A percentile compares a stretch with the other conserved stretches of the same genome.
Evolutionary conservation across 2,329 filamentous ascomycete genomes (phyloP).

Genomic region (Aschersonia sp.): DNA sequence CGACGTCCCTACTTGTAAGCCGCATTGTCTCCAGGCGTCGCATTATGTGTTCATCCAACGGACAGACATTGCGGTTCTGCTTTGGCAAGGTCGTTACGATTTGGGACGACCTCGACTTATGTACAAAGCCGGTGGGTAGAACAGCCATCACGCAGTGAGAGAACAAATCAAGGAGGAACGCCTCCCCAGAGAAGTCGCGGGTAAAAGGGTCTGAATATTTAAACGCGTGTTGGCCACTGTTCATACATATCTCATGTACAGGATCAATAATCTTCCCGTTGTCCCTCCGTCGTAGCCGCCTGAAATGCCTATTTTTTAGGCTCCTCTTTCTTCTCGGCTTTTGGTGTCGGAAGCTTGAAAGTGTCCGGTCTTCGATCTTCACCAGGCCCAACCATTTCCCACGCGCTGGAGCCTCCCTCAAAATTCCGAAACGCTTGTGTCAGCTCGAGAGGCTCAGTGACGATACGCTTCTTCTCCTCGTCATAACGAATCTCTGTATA

Average conservation of each 20-base stretch:
- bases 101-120: too few relatives aligned
- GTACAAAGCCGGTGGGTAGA: too few relatives aligned
- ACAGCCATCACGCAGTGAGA: too few relatives aligned
- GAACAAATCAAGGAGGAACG: too few relatives aligned
- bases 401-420: constrained; percentile 66
- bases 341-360: constrained; percentile 91
- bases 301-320: constrained; percentile 65
- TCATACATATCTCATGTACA: constrained; percentile 1
- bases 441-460: constrained; percentile 92
- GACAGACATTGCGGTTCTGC: too few relatives aligned
- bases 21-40: too few relatives aligned
- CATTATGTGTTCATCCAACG: too few relatives aligned
- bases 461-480: constrained; percentile 99
- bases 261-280: constrained; percentile 1
- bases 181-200: too few relatives aligned
- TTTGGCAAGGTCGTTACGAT: too few relatives aligned
- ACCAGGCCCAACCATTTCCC: constrained; percentile 55
- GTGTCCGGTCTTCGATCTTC: constrained; percentile 65
- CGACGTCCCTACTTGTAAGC: too few relatives aligned
- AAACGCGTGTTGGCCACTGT: too few relatives aligned
- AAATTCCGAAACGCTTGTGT: constrained; percentile 99
- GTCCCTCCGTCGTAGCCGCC: neutral
- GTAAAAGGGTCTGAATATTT: too few relatives aligned
- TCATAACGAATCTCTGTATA: constrained; percentile 98
- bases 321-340: constrained; percentile 87